A percentile compares a stretch with the other conserved stretches of the same genome.
Conservation (phyloP, 345 rosid species). For the Arabis alpina region DNA sequence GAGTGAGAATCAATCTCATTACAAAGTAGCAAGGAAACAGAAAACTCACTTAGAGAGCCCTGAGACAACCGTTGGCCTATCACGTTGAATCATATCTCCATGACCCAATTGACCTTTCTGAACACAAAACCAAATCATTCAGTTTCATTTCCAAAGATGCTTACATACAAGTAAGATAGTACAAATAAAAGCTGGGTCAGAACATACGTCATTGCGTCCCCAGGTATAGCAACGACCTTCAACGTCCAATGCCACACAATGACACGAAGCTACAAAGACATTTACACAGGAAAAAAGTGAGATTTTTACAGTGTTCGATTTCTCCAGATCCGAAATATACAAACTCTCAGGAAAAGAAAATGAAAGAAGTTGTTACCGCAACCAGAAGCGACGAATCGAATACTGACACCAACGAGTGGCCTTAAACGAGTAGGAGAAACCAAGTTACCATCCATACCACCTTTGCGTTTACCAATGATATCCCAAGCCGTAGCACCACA, state of each 20-base stretch:
- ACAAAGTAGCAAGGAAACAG: background rate
- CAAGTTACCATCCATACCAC: conserved; percentile 69
- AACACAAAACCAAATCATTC: conserved; percentile 35
- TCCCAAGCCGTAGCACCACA: conserved; percentile 93
- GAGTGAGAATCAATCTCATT: background rate
- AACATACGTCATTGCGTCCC: conserved; percentile 94
- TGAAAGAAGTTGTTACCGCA: conserved; percentile 61
- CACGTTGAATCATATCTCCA: conserved; percentile 90
- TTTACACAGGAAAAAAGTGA: no score
- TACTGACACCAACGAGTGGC: conserved; percentile 75
- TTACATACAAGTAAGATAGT: background rate
- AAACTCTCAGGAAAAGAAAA: background rate
- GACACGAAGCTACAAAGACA: conserved; percentile 73
- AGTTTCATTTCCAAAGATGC: conserved; percentile 1
- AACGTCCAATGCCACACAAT: conserved; percentile 95
- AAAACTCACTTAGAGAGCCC: conserved; percentile 79
- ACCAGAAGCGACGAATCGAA: conserved; percentile 89
- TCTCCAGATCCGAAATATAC: conserved; percentile 3
- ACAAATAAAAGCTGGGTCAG: conserved; percentile 3
- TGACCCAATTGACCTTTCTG: conserved; percentile 99
- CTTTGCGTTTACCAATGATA: conserved; percentile 66
- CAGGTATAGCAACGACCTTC: conserved; percentile 97
- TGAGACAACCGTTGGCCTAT: conserved; percentile 89
- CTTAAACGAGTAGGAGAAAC: conserved; percentile 91
- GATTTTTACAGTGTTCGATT: no score